Evolutionary conservation across 129 eudicot genomes (phyloP).

Genomic region (Lactuca sativa): DNA sequence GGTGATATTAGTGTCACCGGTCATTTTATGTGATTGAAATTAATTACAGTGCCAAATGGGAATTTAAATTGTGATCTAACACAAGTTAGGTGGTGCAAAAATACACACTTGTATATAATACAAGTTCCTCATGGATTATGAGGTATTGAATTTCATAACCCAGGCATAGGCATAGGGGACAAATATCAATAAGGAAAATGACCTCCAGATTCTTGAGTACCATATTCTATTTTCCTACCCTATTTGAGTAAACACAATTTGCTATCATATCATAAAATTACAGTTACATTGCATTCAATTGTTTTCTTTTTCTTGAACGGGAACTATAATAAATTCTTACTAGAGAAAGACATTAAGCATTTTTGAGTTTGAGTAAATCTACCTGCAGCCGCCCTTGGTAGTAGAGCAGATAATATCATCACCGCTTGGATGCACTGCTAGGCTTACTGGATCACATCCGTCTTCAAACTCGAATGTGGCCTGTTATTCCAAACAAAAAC

Average conservation of each 20-base stretch:
- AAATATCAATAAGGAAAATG: too few species aligned
- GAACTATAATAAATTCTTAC: slow-evolving; percentile 1
- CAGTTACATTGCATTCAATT: neutral
- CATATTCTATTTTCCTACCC: too few species aligned
- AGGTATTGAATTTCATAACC: too few species aligned
- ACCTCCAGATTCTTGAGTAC: too few species aligned
- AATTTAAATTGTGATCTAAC: too few species aligned
- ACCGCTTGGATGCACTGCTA: slow-evolving; percentile 92
- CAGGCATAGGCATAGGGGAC: too few species aligned
- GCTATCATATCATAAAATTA: slow-evolving; percentile 2
- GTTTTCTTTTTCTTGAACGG: neutral
- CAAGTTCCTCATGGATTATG: too few species aligned
- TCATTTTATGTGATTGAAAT: too few species aligned
- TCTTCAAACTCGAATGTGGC: slow-evolving; percentile 58
- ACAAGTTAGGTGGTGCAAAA: too few species aligned
- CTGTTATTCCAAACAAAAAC: slow-evolving; percentile 35
- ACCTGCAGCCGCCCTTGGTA: slow-evolving; percentile 81
- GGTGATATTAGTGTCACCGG: too few species aligned
- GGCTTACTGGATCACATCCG: slow-evolving; percentile 61
- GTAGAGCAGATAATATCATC: slow-evolving; percentile 69
- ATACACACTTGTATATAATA: too few species aligned
- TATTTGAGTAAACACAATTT: neutral
- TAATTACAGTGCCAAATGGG: too few species aligned
- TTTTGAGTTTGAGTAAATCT: slow-evolving; percentile 6
- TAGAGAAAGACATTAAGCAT: neutral